These are phyloP conservation scores for Aspergillus hortae DNA, from an alignment of 2,329 filamentous ascomycete genomes.

Conservation along the genomic window DNA sequence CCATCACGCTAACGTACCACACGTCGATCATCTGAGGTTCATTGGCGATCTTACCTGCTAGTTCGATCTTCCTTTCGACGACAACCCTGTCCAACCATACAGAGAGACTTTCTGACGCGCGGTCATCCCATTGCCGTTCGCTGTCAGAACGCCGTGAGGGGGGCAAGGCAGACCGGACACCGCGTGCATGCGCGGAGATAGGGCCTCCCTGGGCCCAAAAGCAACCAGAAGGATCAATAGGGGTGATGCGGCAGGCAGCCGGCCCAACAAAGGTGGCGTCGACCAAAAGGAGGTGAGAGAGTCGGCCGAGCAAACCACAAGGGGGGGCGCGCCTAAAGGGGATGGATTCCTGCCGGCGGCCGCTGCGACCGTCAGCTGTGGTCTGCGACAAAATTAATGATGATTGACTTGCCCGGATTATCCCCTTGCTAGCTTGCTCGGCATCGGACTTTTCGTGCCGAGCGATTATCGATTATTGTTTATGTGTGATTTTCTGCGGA, in stretches of 20 bases:
- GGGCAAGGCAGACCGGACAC: neutral
- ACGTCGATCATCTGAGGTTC: slow-evolving; percentile 17
- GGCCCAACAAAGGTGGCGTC: neutral
- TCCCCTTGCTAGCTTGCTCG: neutral
- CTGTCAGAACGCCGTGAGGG: slow-evolving; percentile 1
- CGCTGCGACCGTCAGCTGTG: neutral
- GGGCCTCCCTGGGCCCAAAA: neutral
- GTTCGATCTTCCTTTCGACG: slow-evolving; percentile 13
- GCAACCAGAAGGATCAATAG: slow-evolving; percentile 1
- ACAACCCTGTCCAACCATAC: neutral
- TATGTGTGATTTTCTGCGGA: too few species aligned
- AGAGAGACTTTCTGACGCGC: neutral
- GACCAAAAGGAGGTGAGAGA: neutral
- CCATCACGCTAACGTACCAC: slow-evolving; percentile 14
- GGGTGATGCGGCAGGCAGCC: neutral
- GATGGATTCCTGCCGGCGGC: too few species aligned
- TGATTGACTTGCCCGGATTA: neutral
- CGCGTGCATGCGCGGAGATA: neutral
- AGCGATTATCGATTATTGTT: too few species aligned
- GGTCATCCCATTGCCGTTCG: neutral
- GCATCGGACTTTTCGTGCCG: too few species aligned
- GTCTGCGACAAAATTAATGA: neutral
- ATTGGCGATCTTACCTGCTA: slow-evolving; percentile 12
- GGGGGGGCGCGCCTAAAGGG: too few species aligned
- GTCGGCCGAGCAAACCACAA: too few species aligned